Percentiles rank a stretch among this genome's conserved stretches.
These are phyloP conservation scores for Phytophthora vignae DNA, from an alignment of 352 stramenopile genomes.

Conservation along the genomic window DNA sequence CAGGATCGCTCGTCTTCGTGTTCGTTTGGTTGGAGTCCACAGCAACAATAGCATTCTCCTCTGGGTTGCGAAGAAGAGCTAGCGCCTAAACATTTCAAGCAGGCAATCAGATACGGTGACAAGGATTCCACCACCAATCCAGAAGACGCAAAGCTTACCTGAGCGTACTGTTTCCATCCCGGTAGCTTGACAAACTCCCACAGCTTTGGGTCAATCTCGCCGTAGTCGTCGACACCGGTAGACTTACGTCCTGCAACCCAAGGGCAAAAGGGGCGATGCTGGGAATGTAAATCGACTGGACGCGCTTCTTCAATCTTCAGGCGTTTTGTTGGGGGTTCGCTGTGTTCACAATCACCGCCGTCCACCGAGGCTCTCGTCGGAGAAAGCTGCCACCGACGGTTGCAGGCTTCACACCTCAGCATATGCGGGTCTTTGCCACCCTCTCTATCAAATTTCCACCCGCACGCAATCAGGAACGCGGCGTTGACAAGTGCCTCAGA, in stretches of 20 bases:
- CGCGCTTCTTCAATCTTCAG: constrained; percentile 20
- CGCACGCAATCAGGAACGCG: constrained; percentile 43
- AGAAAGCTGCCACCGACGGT: constrained; percentile 44
- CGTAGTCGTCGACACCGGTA: constrained; percentile 25
- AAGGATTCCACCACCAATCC: background rate
- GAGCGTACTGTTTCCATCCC: constrained; percentile 49
- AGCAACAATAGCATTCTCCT: constrained; percentile 12
- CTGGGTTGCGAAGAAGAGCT: constrained; percentile 8
- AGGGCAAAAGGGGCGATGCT: constrained; percentile 73
- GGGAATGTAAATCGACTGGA: constrained; percentile 26
- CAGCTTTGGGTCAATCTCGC: constrained; percentile 31
- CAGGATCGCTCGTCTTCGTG: constrained; percentile 19
- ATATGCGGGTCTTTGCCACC: constrained; percentile 2
- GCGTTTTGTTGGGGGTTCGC: constrained; percentile 44
- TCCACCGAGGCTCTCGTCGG: background rate
- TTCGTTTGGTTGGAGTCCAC: background rate
- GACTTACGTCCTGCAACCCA: constrained; percentile 46
- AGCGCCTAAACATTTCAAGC: constrained; percentile 18
- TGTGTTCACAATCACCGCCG: constrained; percentile 13
- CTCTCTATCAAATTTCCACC: constrained; percentile 48
- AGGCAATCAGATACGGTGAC: background rate
- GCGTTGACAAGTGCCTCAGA: constrained; percentile 36
- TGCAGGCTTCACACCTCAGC: constrained; percentile 54
- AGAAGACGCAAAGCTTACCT: constrained; percentile 36
- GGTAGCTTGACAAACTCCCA: constrained; percentile 39